Base-by-base conservation (phyloP, 2,329 filamentous ascomycete species). In the Hypoxylon sp. region DNA sequence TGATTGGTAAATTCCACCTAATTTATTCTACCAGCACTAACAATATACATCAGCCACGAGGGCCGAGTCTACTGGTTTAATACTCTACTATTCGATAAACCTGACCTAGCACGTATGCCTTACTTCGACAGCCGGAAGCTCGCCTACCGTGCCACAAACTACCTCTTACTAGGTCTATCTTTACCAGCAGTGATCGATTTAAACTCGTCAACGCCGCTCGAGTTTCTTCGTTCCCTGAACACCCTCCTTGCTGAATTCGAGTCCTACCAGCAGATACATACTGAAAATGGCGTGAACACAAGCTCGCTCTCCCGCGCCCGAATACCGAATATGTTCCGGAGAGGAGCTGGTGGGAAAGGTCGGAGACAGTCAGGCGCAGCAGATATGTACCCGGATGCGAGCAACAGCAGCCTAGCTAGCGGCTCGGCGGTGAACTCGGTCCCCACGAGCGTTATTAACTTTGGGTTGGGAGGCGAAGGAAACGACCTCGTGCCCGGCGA, bases 61-160 rank as follows among this genome's bases (percentile, higher is more conserved):
- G 95, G 95, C 68, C 91, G 94, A 65, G 90, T 97, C 46, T 98
- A 97, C 84, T 98, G 96, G 95, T 98, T 98, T 85, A 98, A 98
- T 82, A 98, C 96, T 0, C 89, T 97, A 68, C 92, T 97, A 77
- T 97, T 97, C 81, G 93, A 94, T 72, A 92, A 93, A 76, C 81
- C 88, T 31, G 94, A 97, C 79, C 86, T 98, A 35, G 84, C 88
- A 57, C 90, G 91, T 77, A 91, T 98, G 84, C 91, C 95, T 50
- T 97, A 94, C 78, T 95, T 97, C 78, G 92, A 97, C 66, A 84
- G 89, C 3, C 90, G 92, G 71, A 96, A 95, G 78, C 89, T 98
- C 54, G 91, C 93, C 69, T 92, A 95, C 65, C 93, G 96, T 74
- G 95, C 96, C 37, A 97, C 94, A 57, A 97, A 97, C 80, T 97